phyloP scores from a whole-genome alignment of 768 basidiomycete genomes.

The Lactarius vividus region DNA sequence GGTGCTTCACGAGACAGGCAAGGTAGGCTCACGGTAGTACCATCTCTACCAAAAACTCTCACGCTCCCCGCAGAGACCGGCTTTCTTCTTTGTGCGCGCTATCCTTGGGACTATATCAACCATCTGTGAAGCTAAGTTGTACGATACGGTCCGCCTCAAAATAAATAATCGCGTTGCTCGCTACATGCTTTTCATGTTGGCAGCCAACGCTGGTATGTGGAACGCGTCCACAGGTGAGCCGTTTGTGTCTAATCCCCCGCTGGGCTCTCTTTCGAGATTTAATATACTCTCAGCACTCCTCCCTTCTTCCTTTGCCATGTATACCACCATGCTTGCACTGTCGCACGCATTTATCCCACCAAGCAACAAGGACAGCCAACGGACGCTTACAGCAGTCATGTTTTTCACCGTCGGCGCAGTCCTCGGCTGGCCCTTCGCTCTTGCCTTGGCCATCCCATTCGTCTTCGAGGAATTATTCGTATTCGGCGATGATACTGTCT shows the following conservation, averaged over 20 bases:
- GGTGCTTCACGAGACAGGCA: constrained; percentile 55
- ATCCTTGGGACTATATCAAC: constrained; percentile 70
- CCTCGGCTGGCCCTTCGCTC: constrained; percentile 96
- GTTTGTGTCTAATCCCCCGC: neutral
- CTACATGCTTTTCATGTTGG: constrained; percentile 86
- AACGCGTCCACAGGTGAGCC: constrained; percentile 75
- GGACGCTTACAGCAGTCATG: constrained; percentile 64
- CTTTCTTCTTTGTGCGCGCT: constrained; percentile 88
- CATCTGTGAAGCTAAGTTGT: constrained; percentile 78
- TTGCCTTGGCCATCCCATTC: constrained; percentile 84
- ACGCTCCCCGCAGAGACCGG: constrained; percentile 55
- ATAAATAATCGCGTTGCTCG: constrained; percentile 89
- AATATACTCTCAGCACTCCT: constrained; percentile 65
- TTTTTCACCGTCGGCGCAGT: constrained; percentile 79
- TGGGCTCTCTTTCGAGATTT: constrained; percentile 11
- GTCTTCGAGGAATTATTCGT: constrained; percentile 87
- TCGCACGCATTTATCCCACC: constrained; percentile 64
- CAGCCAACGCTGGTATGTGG: constrained; percentile 94
- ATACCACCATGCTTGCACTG: constrained; percentile 75
- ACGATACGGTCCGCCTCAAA: constrained; percentile 72
- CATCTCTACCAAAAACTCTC: constrained; percentile 22
- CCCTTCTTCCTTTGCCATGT: constrained; percentile 95
- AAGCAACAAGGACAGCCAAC: constrained; percentile 47
- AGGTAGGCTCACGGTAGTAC: constrained; percentile 48
- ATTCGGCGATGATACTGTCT: constrained; percentile 62